These are phyloP conservation scores for Apostasia shenzhenica DNA, from an alignment of 106 monocot species.

Conservation along the genomic window DNA sequence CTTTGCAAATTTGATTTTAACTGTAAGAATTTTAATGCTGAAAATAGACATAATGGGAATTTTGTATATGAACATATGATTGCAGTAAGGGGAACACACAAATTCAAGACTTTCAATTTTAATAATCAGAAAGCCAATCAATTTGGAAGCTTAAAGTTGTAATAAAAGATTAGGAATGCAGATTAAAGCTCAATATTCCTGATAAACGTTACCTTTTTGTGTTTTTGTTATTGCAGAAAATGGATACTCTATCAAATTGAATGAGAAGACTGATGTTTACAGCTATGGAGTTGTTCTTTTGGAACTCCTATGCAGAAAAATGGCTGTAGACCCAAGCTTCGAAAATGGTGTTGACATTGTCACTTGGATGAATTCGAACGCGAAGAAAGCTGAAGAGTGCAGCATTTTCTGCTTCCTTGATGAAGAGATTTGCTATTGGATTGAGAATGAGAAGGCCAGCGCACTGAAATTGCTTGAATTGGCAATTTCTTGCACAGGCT, in stretches of 20 bases:
- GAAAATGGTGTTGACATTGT: conserved; percentile 71
- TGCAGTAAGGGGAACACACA: too few species aligned
- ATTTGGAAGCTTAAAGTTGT: too few species aligned
- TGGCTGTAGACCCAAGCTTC: conserved; percentile 68
- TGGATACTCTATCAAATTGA: conserved; percentile 21
- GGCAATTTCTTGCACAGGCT: conserved; percentile 48
- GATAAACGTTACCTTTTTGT: background rate
- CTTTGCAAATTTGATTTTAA: too few species aligned
- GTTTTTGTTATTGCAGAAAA: conserved; percentile 11
- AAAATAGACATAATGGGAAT: too few species aligned
- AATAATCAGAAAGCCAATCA: too few species aligned
- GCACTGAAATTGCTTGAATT: conserved; percentile 50
- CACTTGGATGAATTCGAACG: conserved; percentile 27
- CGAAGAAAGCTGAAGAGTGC: conserved; percentile 20
- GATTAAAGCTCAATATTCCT: background rate
- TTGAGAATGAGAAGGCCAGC: conserved; percentile 40
- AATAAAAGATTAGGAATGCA: too few species aligned
- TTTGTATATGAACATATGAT: too few species aligned
- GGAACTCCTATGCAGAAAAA: conserved; percentile 47
- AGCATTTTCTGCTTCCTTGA: conserved; percentile 35
- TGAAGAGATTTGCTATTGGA: conserved; percentile 59
- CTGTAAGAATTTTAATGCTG: too few species aligned
- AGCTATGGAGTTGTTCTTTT: conserved; percentile 26
- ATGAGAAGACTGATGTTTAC: conserved; percentile 20
- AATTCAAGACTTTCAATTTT: too few species aligned